Percentiles rank a stretch among this genome's conserved stretches.
Evolutionary conservation across 1,139 yeast species (phyloP).

Genomic region (Pneumocystis carinii): DNA sequence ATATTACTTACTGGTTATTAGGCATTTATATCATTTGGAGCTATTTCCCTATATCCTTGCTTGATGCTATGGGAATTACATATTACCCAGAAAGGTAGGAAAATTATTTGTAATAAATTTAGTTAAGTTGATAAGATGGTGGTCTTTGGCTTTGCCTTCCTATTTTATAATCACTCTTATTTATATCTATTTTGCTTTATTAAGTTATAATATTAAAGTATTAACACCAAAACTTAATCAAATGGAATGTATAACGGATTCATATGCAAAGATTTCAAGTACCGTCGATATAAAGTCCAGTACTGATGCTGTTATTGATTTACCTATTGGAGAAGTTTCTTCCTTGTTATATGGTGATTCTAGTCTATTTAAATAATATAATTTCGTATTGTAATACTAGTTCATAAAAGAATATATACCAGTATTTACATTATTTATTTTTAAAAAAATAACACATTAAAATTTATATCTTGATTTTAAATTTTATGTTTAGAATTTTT

Average conservation of each 20-base stretch:
- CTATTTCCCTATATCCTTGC: conserved; percentile 40
- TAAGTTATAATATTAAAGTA: conserved; percentile 58
- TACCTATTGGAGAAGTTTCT: conserved; percentile 51
- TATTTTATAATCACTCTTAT: conserved; percentile 55
- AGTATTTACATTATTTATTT: not conserved
- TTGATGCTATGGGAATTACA: conserved; percentile 41
- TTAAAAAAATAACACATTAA: not conserved
- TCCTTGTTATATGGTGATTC: not conserved
- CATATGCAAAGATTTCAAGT: conserved; percentile 31
- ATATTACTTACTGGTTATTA: not conserved
- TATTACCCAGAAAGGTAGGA: conserved; percentile 54
- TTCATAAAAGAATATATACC: not conserved
- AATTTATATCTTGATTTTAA: not conserved
- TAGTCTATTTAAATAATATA: not conserved
- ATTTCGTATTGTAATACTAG: not conserved
- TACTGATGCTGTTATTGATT: conserved; percentile 73
- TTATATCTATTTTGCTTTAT: conserved; percentile 54
- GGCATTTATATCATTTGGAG: conserved; percentile 53
- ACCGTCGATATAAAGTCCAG: conserved; percentile 35
- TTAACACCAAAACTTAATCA: conserved; percentile 47
- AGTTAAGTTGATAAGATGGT: conserved; percentile 31
- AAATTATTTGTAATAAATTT: not conserved
- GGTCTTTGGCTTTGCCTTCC: conserved; percentile 68
- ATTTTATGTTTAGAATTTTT: not conserved
- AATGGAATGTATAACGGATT: conserved; percentile 52